Base-by-base conservation (phyloP, 2,329 filamentous ascomycete genomes). In the Paraphaeosphaeria minitans region DNA sequence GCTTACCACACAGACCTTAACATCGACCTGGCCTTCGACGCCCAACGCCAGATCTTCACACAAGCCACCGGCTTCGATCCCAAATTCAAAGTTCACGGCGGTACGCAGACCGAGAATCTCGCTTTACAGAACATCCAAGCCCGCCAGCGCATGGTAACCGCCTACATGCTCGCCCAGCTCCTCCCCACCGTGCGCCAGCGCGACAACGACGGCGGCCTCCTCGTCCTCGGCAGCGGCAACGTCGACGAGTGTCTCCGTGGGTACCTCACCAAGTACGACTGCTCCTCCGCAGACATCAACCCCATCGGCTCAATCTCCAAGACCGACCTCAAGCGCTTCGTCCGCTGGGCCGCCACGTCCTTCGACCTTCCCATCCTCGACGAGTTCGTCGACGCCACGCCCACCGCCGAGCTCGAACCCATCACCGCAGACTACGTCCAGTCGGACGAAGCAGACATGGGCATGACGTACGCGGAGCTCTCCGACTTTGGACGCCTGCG, bases 181-280 rank as follows among this genome's bases (percentile, higher is more conserved):
- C 79, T 90, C 0, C 86, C 87, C 0, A 85, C 82, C 2, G 82
- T 85, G 2, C 83, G 88, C 13, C 78, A 84, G 6, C 78, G 83
- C 16, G 80, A 81, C n/a, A 83, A 82, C 19, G 85, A 85, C 4
- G 84, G 84, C 16, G 76, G 79, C 12, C 78, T 91, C 0, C 79
- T 92, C 3, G 87, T 92, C 0, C 80, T 92, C 0, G 89, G 87
- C 16, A 85, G 82, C 21, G 87, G 86, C 1, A 91, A 91, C 66
- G 88, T 53, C 27, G 63, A 65, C 47, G 84, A 85, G 65, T 80
- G 78, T 60, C 75, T 85, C 27, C 78, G 82, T 29, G 83, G 81
- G 31, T 77, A 91, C 72, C 78, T 89, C n/a, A 91, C 89, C n/a
- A 91, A 91, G 75, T 91, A 91, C 68, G 89, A 91, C 70, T 85